Percentiles rank a stretch among this genome's conserved stretches.
These are phyloP conservation scores for Suillus fuscotomentosus DNA, from an alignment of 768 basidiomycete species.

Conservation along the genomic window DNA sequence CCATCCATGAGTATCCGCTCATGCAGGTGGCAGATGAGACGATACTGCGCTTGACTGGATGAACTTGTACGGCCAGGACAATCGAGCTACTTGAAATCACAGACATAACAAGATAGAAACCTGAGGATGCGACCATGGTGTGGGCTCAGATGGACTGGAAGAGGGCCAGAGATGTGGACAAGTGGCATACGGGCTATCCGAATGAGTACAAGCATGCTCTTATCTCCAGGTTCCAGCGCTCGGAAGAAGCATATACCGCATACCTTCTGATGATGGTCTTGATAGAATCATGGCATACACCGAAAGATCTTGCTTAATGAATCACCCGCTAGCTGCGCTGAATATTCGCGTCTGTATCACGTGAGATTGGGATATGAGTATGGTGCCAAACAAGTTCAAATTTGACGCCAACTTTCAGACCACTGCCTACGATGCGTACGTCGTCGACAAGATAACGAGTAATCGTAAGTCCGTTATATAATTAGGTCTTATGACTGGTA, in stretches of 20 bases:
- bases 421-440: too few species aligned
- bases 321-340: neutral
- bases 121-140: neutral
- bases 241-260: neutral
- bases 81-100: neutral
- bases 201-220: neutral
- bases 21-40: slow-evolving; percentile 17
- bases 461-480: too few species aligned
- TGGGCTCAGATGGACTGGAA: too few species aligned
- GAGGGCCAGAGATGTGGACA: too few species aligned
- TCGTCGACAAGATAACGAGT: too few species aligned
- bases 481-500: too few species aligned
- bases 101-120: neutral
- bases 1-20: slow-evolving; percentile 23
- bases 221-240: neutral
- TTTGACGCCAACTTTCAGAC: too few species aligned
- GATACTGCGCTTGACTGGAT: slow-evolving; percentile 11
- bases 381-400: too few species aligned
- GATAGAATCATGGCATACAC: neutral
- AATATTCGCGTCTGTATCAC: neutral
- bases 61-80: slow-evolving; percentile 7
- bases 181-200: too few species aligned
- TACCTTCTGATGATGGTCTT: neutral
- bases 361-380: too few species aligned
- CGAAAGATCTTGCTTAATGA: neutral